Percentiles rank a stretch among this genome's conserved stretches.
Evolutionary conservation across 352 stramenopile species (phyloP).

Genomic region (Globisporangium radiosum): DNA sequence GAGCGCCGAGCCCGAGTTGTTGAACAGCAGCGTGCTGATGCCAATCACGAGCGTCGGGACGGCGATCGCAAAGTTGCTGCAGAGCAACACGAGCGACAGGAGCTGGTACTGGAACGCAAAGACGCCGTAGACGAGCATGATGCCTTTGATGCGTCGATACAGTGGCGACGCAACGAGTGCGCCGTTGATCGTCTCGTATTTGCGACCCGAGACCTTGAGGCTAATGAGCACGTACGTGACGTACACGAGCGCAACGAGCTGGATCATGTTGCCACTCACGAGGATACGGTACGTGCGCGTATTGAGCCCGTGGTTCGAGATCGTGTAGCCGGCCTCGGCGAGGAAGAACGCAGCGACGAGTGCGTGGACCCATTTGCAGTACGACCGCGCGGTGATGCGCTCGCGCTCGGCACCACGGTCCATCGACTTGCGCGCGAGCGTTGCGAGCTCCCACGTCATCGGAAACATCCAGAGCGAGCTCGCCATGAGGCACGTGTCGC

Average conservation of each 20-base stretch:
- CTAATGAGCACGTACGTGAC: slow-evolving; percentile 27
- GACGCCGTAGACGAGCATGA: slow-evolving; percentile 48
- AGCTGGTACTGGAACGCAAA: slow-evolving; percentile 45
- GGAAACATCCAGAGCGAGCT: slow-evolving; percentile 45
- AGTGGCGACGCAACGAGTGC: slow-evolving; percentile 38
- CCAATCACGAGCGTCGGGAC: slow-evolving; percentile 29
- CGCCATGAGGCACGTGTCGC: slow-evolving; percentile 30
- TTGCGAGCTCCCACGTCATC: slow-evolving; percentile 36
- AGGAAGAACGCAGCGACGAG: slow-evolving; percentile 31
- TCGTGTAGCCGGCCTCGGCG: slow-evolving; percentile 25
- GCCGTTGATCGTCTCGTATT: slow-evolving; percentile 45
- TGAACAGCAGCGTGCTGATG: slow-evolving; percentile 34
- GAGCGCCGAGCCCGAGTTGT: slow-evolving; percentile 34
- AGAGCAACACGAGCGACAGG: slow-evolving; percentile 37
- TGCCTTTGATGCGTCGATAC: slow-evolving; percentile 50
- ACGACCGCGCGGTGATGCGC: slow-evolving; percentile 15
- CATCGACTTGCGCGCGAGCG: slow-evolving; percentile 33
- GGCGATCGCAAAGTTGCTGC: slow-evolving; percentile 22
- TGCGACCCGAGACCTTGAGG: slow-evolving; percentile 38
- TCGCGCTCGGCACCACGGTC: slow-evolving; percentile 27
- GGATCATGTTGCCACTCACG: slow-evolving; percentile 37
- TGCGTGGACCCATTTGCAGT: slow-evolving; percentile 29
- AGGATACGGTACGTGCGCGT: slow-evolving; percentile 29
- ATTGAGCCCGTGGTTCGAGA: slow-evolving; percentile 33
- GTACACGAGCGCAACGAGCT: slow-evolving; percentile 32